These are phyloP conservation scores for Vanilla planifolia DNA, from an alignment of 106 monocot species.

Conservation along the genomic window DNA sequence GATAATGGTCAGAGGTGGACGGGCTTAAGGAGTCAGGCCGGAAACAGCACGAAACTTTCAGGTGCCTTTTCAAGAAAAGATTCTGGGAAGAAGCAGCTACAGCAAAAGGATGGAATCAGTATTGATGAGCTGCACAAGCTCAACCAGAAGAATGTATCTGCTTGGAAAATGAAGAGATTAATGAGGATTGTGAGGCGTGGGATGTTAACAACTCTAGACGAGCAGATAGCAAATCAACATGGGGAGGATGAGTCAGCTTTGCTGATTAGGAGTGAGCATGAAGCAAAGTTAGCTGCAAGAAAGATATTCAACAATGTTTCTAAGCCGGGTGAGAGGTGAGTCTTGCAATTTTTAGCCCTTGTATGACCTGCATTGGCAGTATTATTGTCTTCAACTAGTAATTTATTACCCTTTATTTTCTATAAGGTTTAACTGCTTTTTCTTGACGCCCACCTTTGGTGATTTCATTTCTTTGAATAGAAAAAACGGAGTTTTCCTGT, in stretches of 20 bases:
- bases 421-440: no score
- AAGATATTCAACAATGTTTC: conserved; percentile 83
- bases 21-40: conserved; percentile 14
- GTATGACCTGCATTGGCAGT: no score
- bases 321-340: conserved; percentile 54
- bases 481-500: no score
- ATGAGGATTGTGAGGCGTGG: conserved; percentile 69
- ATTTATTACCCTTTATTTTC: no score
- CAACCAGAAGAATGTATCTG: conserved; percentile 75
- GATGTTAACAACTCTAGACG: conserved; percentile 55
- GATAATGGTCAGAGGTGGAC: background rate
- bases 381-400: no score
- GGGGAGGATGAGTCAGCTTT: conserved; percentile 47
- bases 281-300: conserved; percentile 71
- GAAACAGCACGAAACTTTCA: conserved; percentile 32
- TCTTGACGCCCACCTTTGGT: no score
- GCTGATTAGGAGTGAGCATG: conserved; percentile 64
- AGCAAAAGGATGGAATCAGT: conserved; percentile 41
- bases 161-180: conserved; percentile 89
- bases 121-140: conserved; percentile 65
- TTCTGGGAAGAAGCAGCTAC: background rate
- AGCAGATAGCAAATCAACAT: conserved; percentile 23
- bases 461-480: no score
- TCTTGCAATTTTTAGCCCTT: background rate
- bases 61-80: conserved; percentile 19